A percentile compares a stretch with the other conserved stretches of the same genome.
phyloP scores from a whole-genome alignment of 2,329 filamentous ascomycete genomes.

The Claviceps pazoutovae region DNA sequence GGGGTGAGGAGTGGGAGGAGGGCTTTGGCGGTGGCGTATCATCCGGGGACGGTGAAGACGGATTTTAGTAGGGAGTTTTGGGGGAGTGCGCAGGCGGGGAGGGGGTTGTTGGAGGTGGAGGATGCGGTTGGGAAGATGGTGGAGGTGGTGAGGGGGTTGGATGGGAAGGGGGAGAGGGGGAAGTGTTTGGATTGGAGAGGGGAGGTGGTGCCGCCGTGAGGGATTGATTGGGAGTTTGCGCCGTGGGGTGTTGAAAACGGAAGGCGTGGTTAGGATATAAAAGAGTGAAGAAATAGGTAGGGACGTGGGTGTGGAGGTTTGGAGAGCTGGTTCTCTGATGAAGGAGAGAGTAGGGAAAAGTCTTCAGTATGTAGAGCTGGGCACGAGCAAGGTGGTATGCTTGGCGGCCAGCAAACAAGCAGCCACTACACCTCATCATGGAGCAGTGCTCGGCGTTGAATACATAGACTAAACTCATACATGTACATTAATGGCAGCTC shows the following conservation, averaged over 20 bases:
- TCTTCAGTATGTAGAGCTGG: too few relatives aligned
- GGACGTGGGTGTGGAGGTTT: too few relatives aligned
- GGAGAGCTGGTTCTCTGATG: too few relatives aligned
- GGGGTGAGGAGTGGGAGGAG: slow-evolving; percentile 40
- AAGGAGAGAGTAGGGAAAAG: too few relatives aligned
- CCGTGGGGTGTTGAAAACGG: too few relatives aligned
- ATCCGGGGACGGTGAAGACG: slow-evolving; percentile 72
- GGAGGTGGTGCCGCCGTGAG: slow-evolving; percentile 44
- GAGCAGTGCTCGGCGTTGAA: too few relatives aligned
- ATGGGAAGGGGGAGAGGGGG: slow-evolving; percentile 36
- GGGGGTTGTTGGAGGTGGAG: slow-evolving; percentile 51
- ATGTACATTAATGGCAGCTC: too few relatives aligned
- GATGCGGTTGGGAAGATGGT: slow-evolving; percentile 52
- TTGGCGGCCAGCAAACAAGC: too few relatives aligned
- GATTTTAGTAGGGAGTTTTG: slow-evolving; percentile 61
- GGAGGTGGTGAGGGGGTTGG: slow-evolving; percentile 39
- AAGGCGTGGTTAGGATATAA: not conserved
- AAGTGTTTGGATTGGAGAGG: slow-evolving; percentile 58
- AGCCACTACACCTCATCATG: too few relatives aligned
- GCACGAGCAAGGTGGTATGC: too few relatives aligned
- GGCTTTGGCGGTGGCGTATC: slow-evolving; percentile 55
- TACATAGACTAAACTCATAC: too few relatives aligned
- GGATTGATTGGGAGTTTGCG: not conserved
- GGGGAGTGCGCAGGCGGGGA: slow-evolving; percentile 43
- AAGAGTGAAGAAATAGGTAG: not conserved